These are phyloP conservation scores for Dispira parvispora DNA, from an alignment of 192 early-diverging fungal genomes.

Conservation along the genomic window DNA sequence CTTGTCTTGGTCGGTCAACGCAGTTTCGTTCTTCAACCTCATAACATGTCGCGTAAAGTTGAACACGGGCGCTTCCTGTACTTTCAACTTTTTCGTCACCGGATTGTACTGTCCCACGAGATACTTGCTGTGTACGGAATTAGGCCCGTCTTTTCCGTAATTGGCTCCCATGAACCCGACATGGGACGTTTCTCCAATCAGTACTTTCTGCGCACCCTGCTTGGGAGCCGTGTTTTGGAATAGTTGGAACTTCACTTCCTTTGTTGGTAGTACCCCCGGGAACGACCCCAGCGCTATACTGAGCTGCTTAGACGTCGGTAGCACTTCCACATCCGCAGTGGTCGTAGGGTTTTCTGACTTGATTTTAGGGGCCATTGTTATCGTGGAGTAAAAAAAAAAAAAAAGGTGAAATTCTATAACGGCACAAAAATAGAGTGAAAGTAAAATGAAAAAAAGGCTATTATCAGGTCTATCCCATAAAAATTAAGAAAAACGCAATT, in stretches of 20 bases:
- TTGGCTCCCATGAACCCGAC: not conserved
- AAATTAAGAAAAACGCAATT: too few relatives aligned
- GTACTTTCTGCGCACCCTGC: not conserved
- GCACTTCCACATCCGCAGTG: not conserved
- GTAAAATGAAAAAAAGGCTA: too few relatives aligned
- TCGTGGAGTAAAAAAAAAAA: too few relatives aligned
- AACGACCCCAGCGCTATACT: not conserved
- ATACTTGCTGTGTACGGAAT: not conserved
- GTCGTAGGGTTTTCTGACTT: too few relatives aligned
- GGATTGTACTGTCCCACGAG: not conserved
- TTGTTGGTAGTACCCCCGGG: not conserved
- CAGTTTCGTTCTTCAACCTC: not conserved
- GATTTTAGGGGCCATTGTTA: too few relatives aligned
- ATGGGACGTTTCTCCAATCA: not conserved
- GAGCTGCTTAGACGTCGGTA: not conserved
- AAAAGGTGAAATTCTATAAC: too few relatives aligned
- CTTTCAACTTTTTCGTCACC: not conserved
- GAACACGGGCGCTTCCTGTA: slow-evolving; percentile 6
- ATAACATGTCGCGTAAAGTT: not conserved
- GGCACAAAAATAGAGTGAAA: too few relatives aligned
- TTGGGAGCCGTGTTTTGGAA: not conserved
- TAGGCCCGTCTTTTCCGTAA: not conserved
- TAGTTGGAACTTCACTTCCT: not conserved
- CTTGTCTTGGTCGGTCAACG: not conserved
- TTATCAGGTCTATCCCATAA: too few relatives aligned